Evolutionary conservation across 2,329 filamentous ascomycete genomes (phyloP).

Genomic region (Fusarium sp.): DNA sequence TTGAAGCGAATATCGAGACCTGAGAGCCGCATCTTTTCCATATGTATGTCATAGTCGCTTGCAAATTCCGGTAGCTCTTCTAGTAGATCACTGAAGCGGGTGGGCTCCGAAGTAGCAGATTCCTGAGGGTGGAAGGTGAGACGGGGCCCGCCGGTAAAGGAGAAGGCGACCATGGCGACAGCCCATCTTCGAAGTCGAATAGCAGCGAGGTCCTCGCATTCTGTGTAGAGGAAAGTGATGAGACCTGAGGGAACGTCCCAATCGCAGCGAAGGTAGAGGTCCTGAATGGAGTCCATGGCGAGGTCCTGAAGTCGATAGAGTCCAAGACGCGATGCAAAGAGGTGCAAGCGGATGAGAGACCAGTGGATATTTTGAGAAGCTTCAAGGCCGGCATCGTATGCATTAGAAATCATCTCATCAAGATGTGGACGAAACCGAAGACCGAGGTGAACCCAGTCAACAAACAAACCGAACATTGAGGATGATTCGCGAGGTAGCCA

Average conservation of each 20-base stretch:
- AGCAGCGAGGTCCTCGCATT: constrained; percentile 60
- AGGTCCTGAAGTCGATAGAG: constrained; percentile 63
- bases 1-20: constrained; percentile 64
- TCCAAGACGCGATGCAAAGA: constrained; percentile 64
- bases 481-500: constrained; percentile 59
- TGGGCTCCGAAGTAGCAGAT: constrained; percentile 42
- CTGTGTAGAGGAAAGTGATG: constrained; percentile 62
- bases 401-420: constrained; percentile 51
- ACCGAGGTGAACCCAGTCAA: constrained; percentile 61
- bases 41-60: constrained; percentile 62
- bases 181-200: constrained; percentile 67
- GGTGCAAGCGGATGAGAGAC: constrained; percentile 65
- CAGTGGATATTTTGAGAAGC: constrained; percentile 59
- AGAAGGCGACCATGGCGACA: constrained; percentile 69
- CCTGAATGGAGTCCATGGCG: constrained; percentile 67
- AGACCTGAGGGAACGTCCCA: constrained; percentile 66
- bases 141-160: constrained; percentile 52
- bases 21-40: constrained; percentile 61
- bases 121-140: constrained; percentile 45
- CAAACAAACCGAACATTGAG: constrained; percentile 63
- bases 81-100: constrained; percentile 56
- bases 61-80: constrained; percentile 56
- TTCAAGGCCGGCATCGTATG: constrained; percentile 43
- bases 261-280: constrained; percentile 66
- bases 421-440: constrained; percentile 55